These are phyloP conservation scores for Priceomyces melissophilus DNA, from an alignment of 805 yeast species.

Conservation along the genomic window DNA sequence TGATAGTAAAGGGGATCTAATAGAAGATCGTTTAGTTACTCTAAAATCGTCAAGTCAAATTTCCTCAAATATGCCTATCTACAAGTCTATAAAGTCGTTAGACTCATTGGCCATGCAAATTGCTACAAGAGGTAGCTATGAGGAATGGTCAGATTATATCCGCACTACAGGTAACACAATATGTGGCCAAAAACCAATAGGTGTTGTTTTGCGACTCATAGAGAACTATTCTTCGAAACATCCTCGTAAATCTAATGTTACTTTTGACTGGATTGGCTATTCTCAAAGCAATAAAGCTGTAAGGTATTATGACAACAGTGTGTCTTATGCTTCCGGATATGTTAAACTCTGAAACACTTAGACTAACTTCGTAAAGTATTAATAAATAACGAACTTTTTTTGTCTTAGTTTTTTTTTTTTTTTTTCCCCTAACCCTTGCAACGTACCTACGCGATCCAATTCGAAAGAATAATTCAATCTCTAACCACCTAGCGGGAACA, in stretches of 20 bases:
- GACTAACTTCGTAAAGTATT: not conserved
- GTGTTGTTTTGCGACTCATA: constrained; percentile 54
- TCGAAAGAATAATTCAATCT: no score
- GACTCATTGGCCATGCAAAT: constrained; percentile 71
- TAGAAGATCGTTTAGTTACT: constrained; percentile 14
- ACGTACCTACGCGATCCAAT: no score
- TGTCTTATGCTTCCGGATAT: constrained; percentile 87
- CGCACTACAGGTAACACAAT: constrained; percentile 77
- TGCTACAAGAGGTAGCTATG: constrained; percentile 52
- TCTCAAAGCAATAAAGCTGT: constrained; percentile 65
- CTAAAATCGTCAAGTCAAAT: constrained; percentile 7
- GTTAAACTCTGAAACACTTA: constrained; percentile 16
- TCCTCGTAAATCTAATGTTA: not conserved
- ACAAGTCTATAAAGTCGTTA: constrained; percentile 67
- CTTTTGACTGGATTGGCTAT: constrained; percentile 73
- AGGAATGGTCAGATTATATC: constrained; percentile 66
- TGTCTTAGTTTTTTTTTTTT: no score
- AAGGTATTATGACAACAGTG: constrained; percentile 62
- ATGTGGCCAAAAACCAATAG: constrained; percentile 87
- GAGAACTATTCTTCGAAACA: constrained; percentile 29
- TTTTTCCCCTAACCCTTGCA: no score
- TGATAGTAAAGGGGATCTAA: constrained; percentile 16
- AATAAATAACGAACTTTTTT: no score
- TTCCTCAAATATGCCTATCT: constrained; percentile 44
- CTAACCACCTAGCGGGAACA: not conserved